These are phyloP conservation scores for Mortierella sp. DNA, from an alignment of 371 early-diverging fungal species.

Conservation along the genomic window DNA sequence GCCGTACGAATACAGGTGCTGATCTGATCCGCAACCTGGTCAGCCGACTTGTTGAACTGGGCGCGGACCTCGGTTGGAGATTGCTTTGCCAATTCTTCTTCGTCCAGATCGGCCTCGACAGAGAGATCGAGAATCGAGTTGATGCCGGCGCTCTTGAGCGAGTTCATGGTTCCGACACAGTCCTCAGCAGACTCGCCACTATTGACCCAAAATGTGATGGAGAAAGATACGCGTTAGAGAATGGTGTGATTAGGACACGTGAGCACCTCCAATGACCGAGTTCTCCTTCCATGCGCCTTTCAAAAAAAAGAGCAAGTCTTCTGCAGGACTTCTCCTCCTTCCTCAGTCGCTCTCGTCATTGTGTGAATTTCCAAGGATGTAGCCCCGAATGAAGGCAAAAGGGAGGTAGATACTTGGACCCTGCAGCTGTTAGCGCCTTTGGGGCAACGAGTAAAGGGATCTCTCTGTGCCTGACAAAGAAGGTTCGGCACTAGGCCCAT, in stretches of 20 bases:
- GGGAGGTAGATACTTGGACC: too few relatives aligned
- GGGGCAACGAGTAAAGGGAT: too few relatives aligned
- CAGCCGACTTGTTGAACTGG: conserved; percentile 59
- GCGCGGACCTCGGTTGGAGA: conserved; percentile 55
- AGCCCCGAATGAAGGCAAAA: too few relatives aligned
- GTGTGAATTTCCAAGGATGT: too few relatives aligned
- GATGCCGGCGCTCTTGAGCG: conserved; percentile 74
- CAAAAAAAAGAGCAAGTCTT: too few relatives aligned
- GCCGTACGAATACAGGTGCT: conserved; percentile 78
- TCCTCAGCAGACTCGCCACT: conserved; percentile 90
- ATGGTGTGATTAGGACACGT: too few relatives aligned
- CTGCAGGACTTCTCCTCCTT: too few relatives aligned
- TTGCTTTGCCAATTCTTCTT: conserved; percentile 54
- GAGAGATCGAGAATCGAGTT: conserved; percentile 91
- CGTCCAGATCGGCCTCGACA: conserved; percentile 88
- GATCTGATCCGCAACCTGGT: conserved; percentile 71
- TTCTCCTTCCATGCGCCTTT: not conserved
- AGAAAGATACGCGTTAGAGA: not conserved
- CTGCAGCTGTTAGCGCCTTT: too few relatives aligned
- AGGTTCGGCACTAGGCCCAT: too few relatives aligned
- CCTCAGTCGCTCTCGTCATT: too few relatives aligned
- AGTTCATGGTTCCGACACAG: conserved; percentile 84
- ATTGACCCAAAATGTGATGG: not conserved
- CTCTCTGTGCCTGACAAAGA: too few relatives aligned
- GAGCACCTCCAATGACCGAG: too few relatives aligned